Conservation (phyloP, 164 flowering plant species). For the Macadamia tetraphylla region DNA sequence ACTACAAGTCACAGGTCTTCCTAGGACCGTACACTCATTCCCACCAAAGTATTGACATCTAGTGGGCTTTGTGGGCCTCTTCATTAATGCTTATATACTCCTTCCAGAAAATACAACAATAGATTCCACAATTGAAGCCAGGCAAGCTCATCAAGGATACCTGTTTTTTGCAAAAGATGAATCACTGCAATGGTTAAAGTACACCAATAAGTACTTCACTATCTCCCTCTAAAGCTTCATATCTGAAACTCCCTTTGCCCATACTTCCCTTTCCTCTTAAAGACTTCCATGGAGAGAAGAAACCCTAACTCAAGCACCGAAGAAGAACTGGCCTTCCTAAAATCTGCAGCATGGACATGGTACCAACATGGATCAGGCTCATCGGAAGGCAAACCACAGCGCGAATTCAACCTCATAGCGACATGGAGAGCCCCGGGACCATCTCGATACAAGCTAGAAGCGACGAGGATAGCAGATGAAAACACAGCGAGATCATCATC, state of each 20-base stretch:
- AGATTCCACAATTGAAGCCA: neutral
- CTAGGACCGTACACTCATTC: neutral
- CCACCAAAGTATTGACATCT: neutral
- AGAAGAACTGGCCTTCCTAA: constrained; percentile 34
- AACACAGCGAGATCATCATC: neutral
- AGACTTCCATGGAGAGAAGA: constrained; percentile 17
- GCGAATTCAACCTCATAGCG: constrained; percentile 27
- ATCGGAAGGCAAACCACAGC: constrained; percentile 20
- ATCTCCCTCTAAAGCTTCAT: too few species aligned
- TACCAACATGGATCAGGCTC: constrained; percentile 48
- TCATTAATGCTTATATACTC: neutral
- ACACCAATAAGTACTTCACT: too few species aligned
- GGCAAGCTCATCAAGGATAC: neutral
- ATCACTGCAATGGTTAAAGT: too few species aligned
- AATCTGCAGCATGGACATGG: constrained; percentile 84
- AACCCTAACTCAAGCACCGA: constrained; percentile 2
- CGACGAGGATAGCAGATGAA: constrained; percentile 6
- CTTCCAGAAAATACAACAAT: neutral
- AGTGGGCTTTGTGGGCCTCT: neutral
- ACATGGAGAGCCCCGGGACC: constrained; percentile 19
- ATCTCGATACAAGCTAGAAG: constrained; percentile 53
- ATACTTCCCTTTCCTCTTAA: neutral
- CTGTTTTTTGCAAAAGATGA: too few species aligned
- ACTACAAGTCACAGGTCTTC: neutral
- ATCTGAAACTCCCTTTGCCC: too few species aligned